phyloP scores from a whole-genome alignment of 805 yeast genomes.

The Monosporozyma servazzii region DNA sequence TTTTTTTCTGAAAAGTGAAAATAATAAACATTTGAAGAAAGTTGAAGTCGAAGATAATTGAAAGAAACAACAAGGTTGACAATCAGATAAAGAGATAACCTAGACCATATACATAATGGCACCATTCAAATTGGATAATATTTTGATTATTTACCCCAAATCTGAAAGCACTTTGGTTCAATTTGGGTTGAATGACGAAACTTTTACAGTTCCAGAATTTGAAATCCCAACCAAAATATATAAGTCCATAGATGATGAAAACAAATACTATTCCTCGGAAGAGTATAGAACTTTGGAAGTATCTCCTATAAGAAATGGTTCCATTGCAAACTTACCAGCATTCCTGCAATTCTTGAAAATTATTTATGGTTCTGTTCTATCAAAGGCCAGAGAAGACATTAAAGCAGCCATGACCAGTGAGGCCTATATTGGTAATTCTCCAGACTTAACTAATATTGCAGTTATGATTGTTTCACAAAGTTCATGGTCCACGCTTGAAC shows the following conservation, averaged over 20 bases:
- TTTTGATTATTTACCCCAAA: conserved; percentile 65
- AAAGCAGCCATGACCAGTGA: conserved; percentile 17
- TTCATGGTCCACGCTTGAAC: conserved; percentile 57
- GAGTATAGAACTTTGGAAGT: conserved; percentile 32
- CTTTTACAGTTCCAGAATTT: conserved; percentile 61
- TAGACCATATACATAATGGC: conserved; percentile 14
- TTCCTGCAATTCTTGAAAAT: conserved; percentile 49
- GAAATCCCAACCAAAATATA: conserved; percentile 74
- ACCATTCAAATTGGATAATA: conserved; percentile 26
- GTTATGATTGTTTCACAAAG: conserved; percentile 56
- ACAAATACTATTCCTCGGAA: conserved; percentile 24
- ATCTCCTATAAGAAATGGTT: conserved; percentile 56
- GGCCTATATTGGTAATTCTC: conserved; percentile 9
- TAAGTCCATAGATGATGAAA: conserved; percentile 30
- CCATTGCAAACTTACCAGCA: conserved; percentile 59
- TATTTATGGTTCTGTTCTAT: conserved; percentile 38
- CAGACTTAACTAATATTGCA: conserved; percentile 45
- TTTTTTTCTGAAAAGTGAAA: not conserved
- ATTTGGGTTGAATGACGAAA: conserved; percentile 60
- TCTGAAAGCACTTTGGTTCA: conserved; percentile 65
- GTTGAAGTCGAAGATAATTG: not conserved
- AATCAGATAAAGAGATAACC: not conserved
- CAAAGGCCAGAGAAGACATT: conserved; percentile 8
- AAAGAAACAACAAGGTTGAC: not conserved
- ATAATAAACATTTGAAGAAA: not conserved